Evolutionary conservation across 2,329 filamentous ascomycete species (phyloP).

Genomic region (Sarocladiaceae sp.): DNA sequence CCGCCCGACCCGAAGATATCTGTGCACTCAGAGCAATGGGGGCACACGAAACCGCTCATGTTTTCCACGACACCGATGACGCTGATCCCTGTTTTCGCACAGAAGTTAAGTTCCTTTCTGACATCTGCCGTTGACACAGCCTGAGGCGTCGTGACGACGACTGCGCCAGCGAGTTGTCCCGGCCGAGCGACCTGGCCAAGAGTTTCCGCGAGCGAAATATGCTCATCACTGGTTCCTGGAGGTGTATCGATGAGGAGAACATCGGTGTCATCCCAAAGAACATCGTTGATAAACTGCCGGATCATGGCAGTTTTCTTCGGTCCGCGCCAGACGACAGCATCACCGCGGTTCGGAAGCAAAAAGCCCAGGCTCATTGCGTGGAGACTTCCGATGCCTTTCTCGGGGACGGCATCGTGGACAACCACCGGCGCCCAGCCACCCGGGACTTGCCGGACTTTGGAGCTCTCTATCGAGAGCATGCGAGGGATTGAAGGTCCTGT

Average conservation of each 20-base stretch:
- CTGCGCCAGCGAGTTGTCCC: slow-evolving; percentile 74
- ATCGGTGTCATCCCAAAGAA: slow-evolving; percentile 82
- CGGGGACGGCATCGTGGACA: slow-evolving; percentile 59
- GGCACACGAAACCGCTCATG: slow-evolving; percentile 89
- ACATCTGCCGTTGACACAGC: slow-evolving; percentile 91
- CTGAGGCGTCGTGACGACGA: slow-evolving; percentile 94
- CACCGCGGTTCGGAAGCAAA: slow-evolving; percentile 71
- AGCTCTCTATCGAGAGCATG: slow-evolving; percentile 82
- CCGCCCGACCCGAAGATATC: slow-evolving; percentile 92
- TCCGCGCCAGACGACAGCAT: slow-evolving; percentile 94
- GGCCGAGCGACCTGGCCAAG: slow-evolving; percentile 58
- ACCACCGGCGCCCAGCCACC: slow-evolving; percentile 88
- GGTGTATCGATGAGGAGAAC: slow-evolving; percentile 94
- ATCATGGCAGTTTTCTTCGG: slow-evolving; percentile 99
- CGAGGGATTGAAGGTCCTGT: slow-evolving; percentile 95
- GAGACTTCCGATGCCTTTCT: slow-evolving; percentile 53
- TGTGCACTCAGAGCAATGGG: slow-evolving; percentile 75
- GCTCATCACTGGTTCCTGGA: slow-evolving; percentile 92
- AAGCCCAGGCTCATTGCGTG: slow-evolving; percentile 93
- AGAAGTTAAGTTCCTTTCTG: slow-evolving; percentile 91
- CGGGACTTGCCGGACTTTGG: slow-evolving; percentile 85
- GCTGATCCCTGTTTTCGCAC: slow-evolving; percentile 70
- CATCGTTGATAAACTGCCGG: slow-evolving; percentile 87
- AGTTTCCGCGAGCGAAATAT: slow-evolving; percentile 89
- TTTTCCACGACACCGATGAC: slow-evolving; percentile 93